Evolutionary conservation across 257 asterid species (phyloP).

Genomic region (Nicotiana paniculata): DNA sequence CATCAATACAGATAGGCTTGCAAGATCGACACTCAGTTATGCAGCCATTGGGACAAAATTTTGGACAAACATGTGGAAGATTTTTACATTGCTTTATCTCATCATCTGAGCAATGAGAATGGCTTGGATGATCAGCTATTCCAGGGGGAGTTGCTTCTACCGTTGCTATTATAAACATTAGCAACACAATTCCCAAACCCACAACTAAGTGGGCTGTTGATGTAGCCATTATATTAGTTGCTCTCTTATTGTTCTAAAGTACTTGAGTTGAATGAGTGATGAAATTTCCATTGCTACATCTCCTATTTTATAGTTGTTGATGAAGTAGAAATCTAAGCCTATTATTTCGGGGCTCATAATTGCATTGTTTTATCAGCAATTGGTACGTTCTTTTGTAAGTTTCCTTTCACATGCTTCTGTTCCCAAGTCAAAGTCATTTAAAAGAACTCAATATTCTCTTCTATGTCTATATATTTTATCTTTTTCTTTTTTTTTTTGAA

Average conservation of each 20-base stretch:
- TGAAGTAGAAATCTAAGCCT: neutral
- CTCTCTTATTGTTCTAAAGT: neutral
- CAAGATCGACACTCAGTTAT: slow-evolving; percentile 4
- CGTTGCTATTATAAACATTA: neutral
- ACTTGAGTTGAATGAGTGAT: neutral
- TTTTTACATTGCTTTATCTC: slow-evolving; percentile 6
- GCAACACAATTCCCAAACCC: neutral
- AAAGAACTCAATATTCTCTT: neutral
- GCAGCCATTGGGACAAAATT: neutral
- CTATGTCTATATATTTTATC: neutral
- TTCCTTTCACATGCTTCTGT: neutral
- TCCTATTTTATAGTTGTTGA: neutral
- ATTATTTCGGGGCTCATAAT: neutral
- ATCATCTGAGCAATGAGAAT: slow-evolving; percentile 6
- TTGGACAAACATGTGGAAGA: slow-evolving; percentile 9
- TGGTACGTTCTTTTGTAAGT: neutral
- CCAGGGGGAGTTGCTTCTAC: slow-evolving; percentile 1
- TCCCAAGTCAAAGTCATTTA: neutral
- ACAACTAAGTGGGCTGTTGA: neutral
- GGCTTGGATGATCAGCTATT: slow-evolving; percentile 5
- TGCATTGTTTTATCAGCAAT: neutral
- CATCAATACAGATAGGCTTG: slow-evolving; percentile 4
- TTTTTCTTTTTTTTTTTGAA: no score
- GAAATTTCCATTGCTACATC: neutral
- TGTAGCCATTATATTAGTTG: neutral